A percentile compares a stretch with the other conserved stretches of the same genome.
Evolutionary conservation across 2,329 filamentous ascomycete species (phyloP).

Genomic region (Didymella keratinophila): DNA sequence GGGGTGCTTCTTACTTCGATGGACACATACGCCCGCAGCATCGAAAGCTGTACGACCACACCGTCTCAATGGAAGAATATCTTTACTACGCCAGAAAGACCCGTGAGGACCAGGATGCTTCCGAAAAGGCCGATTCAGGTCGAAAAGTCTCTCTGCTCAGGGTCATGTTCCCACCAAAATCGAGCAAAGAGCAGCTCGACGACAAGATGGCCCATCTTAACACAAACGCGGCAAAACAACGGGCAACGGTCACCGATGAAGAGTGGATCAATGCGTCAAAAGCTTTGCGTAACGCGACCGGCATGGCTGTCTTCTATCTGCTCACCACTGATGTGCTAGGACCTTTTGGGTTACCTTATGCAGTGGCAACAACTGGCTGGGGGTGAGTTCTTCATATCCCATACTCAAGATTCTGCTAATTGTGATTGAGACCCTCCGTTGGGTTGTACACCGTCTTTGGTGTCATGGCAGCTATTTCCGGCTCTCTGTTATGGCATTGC

Average conservation of each 20-base stretch:
- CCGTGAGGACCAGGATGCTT: constrained; percentile 44
- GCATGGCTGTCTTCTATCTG: constrained; percentile 52
- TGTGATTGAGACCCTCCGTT: constrained; percentile 46
- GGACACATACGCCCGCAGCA: constrained; percentile 9
- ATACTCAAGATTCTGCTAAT: not conserved
- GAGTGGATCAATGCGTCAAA: constrained; percentile 48
- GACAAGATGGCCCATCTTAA: constrained; percentile 12
- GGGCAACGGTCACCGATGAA: constrained; percentile 33
- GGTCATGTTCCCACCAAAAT: constrained; percentile 6
- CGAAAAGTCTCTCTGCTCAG: constrained; percentile 1
- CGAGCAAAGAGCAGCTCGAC: not conserved
- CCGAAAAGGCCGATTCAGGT: constrained; percentile 8
- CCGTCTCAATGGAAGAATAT: constrained; percentile 50
- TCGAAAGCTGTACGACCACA: constrained; percentile 9
- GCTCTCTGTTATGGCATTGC: constrained; percentile 51
- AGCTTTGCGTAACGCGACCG: constrained; percentile 45
- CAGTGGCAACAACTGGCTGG: constrained; percentile 21
- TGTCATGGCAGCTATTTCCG: constrained; percentile 46
- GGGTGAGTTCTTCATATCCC: not conserved
- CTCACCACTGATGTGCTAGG: constrained; percentile 56
- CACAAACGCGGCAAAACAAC: constrained; percentile 4
- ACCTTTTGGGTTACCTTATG: constrained; percentile 48
- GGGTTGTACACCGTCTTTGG: constrained; percentile 51
- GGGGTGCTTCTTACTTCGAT: not conserved
- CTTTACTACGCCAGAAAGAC: constrained; percentile 50